These are phyloP conservation scores for Candida berthetii DNA, from an alignment of 805 yeast genomes.

Conservation along the genomic window DNA sequence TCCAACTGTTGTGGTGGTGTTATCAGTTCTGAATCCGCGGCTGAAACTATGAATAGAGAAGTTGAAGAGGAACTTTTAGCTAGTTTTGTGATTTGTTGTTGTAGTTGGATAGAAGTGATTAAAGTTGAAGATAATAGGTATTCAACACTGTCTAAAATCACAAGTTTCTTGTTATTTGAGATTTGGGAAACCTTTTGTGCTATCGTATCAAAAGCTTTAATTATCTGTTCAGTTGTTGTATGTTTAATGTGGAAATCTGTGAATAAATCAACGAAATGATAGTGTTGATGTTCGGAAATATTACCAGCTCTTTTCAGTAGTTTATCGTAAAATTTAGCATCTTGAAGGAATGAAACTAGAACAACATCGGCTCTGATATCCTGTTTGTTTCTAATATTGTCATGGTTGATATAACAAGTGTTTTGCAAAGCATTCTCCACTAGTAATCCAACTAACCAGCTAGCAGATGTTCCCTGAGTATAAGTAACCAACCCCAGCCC, in stretches of 20 bases:
- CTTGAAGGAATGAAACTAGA: slow-evolving; percentile 28
- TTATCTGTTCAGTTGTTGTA: slow-evolving; percentile 9
- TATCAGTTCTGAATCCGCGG: slow-evolving; percentile 33
- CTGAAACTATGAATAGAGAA: slow-evolving; percentile 30
- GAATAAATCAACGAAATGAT: slow-evolving; percentile 39
- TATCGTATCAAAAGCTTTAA: slow-evolving; percentile 8
- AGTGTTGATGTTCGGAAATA: slow-evolving; percentile 15
- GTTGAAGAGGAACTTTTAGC: slow-evolving; percentile 21
- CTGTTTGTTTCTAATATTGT: slow-evolving; percentile 2
- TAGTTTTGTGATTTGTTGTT: slow-evolving; percentile 26
- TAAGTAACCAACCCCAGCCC: slow-evolving; percentile 29
- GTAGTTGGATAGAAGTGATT: slow-evolving; percentile 27
- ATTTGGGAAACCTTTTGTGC: slow-evolving; percentile 3
- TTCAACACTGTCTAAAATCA: slow-evolving; percentile 43
- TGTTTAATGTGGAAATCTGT: slow-evolving; percentile 37
- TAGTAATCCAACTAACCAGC: slow-evolving; percentile 55
- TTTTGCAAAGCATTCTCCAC: slow-evolving; percentile 37
- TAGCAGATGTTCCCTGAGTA: slow-evolving; percentile 49
- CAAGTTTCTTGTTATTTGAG: slow-evolving; percentile 12
- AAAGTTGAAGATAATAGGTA: slow-evolving; percentile 37
- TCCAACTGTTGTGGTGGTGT: slow-evolving; percentile 20
- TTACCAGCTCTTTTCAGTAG: slow-evolving; percentile 36
- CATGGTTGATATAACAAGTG: slow-evolving; percentile 17
- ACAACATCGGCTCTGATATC: slow-evolving; percentile 17
- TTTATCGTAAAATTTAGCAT: slow-evolving; percentile 23